Percentiles rank a stretch among this genome's conserved stretches.
These are phyloP conservation scores for Leccinum fibrillosum DNA, from an alignment of 768 basidiomycete species.

Conservation along the genomic window DNA sequence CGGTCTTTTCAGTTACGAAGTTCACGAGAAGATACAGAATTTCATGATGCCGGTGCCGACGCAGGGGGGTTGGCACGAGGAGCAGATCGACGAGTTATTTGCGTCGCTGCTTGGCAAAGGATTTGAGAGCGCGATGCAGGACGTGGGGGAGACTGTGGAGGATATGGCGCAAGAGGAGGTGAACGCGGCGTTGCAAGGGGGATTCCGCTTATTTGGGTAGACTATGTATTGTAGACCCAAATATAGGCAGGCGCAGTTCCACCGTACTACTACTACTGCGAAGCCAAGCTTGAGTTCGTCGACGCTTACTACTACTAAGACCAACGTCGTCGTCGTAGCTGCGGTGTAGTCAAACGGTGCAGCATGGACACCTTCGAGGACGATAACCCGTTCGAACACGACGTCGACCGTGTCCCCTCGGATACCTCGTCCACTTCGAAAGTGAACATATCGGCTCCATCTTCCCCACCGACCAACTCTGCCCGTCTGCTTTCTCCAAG, in stretches of 20 bases:
- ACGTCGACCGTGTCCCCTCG: conserved; percentile 34
- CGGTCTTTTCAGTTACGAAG: conserved; percentile 66
- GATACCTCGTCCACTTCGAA: conserved; percentile 36
- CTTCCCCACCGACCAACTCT: conserved; percentile 50
- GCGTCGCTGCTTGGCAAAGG: conserved; percentile 80
- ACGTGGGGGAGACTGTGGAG: conserved; percentile 28
- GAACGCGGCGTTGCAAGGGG: conserved; percentile 36
- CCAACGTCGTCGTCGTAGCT: background rate
- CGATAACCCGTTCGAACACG: conserved; percentile 63
- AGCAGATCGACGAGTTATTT: conserved; percentile 95
- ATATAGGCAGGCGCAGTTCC: conserved; percentile 19
- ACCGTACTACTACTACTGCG: background rate
- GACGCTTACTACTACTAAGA: background rate
- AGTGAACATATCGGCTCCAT: conserved; percentile 45
- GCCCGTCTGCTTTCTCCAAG: conserved; percentile 50
- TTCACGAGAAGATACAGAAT: conserved; percentile 94
- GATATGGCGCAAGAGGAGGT: conserved; percentile 30
- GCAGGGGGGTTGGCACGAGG: conserved; percentile 83
- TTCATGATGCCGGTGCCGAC: conserved; percentile 89
- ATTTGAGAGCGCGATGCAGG: conserved; percentile 40
- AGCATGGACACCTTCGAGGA: conserved; percentile 49
- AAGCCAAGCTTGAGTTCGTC: background rate
- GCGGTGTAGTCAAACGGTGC: background rate
- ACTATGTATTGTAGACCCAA: conserved; percentile 18
- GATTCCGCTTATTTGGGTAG: conserved; percentile 63